Evolutionary conservation across 306 rosid genomes (phyloP), one percentile per base, ranked within the genome.

Genomic region (Dryas alaskensis): DNA sequence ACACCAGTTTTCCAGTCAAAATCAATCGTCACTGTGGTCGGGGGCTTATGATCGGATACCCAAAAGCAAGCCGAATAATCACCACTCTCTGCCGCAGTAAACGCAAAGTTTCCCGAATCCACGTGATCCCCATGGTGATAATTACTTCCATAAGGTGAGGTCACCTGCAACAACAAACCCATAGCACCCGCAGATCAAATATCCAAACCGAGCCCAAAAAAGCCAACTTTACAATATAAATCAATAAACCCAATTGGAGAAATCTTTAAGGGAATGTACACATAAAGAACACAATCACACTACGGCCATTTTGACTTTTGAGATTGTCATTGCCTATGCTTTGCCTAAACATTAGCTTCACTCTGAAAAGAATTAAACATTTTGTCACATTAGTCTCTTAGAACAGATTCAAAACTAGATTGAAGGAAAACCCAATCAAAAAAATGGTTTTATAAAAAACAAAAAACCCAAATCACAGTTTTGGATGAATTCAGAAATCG

Each of bases 1-100:
- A 94, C 81, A 45, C 97, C 97, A 58, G 92, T 87, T 79, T 79
- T 89, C 96, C 97, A 94, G 6, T 94, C 99, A 60, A 94, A 84
- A 44, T 94, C 97, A 69, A 94, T 10, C 0, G 85, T 78, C 75
- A 92, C 83, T 2, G 47, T 70, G 4, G 60, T 8, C 1, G 79
- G 73, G 42, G 82, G 85, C 80, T 70, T 84, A 73, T 74, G 84
- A 11, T 83, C 92, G 0, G 81, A 77, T 10, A 83, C 86, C 91
- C 84, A 87, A 82, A 94, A 94, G 86, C 99, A 94, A 54, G 92
- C 71, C 0, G 81, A 46, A 67, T 94, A 86, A 76, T 91, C 97
- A 45, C 99, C 99, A 0, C 77, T 52, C 79, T 91, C 99, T 19
- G 85, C 66, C 39, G 90, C 97, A 54, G 90, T 87, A 76, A 94